Conservation (phyloP, 2,329 filamentous ascomycete species). For the Cercospora janseana region DNA sequence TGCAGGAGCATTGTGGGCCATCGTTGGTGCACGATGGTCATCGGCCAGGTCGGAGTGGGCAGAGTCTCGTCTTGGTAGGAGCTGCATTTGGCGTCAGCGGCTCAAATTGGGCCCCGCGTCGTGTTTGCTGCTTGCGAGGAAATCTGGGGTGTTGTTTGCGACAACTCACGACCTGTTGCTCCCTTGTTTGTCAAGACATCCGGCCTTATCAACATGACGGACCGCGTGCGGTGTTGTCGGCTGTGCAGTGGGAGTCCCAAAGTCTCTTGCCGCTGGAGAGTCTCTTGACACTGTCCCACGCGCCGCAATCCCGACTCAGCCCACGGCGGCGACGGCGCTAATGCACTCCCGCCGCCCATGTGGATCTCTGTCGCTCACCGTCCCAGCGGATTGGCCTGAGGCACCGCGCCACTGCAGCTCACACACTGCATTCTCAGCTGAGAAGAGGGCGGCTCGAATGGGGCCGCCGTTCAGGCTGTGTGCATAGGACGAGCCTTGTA, state of each 20-base stretch:
- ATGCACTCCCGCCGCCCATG: not conserved
- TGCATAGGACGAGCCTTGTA: not conserved
- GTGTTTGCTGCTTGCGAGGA: not conserved
- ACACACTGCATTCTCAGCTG: not conserved
- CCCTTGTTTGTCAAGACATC: not conserved
- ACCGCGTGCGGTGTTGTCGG: no score
- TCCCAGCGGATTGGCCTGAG: not conserved
- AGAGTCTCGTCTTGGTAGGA: conserved; percentile 8
- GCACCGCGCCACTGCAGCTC: not conserved
- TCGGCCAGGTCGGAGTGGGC: conserved; percentile 5
- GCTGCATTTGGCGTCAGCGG: conserved; percentile 14
- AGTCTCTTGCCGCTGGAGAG: not conserved
- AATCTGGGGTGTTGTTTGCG: not conserved
- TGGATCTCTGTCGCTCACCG: not conserved
- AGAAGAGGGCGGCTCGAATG: not conserved
- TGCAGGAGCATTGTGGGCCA: conserved; percentile 1
- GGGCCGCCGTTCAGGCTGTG: not conserved
- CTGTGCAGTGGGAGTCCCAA: not conserved
- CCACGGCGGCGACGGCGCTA: not conserved
- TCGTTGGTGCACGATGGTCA: not conserved
- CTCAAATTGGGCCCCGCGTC: not conserved
- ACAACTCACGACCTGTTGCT: not conserved
- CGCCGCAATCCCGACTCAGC: no score
- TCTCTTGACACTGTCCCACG: no score
- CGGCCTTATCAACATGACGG: not conserved